phyloP scores from a whole-genome alignment of 164 flowering plant genomes.

The Amborella trichopoda region DNA sequence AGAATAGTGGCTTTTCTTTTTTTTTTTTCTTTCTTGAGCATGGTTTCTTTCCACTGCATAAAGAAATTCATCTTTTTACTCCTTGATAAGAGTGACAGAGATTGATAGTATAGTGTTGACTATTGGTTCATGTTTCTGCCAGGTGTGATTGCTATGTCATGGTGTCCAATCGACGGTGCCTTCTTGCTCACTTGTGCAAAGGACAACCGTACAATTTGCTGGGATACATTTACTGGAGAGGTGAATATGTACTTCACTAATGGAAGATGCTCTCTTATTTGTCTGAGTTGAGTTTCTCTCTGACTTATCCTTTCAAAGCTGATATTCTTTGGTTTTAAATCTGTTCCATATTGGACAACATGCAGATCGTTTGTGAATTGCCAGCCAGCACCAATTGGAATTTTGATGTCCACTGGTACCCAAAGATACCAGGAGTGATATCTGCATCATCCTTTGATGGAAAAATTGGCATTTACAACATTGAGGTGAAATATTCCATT shows the following conservation, averaged over 20 bases:
- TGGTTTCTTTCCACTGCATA: too few species aligned
- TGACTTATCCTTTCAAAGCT: too few species aligned
- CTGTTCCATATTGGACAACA: background rate
- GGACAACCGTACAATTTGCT: slow-evolving; percentile 93
- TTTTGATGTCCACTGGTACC: slow-evolving; percentile 97
- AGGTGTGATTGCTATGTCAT: slow-evolving; percentile 98
- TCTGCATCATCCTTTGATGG: slow-evolving; percentile 98
- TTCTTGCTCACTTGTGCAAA: slow-evolving; percentile 90
- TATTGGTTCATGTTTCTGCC: slow-evolving; percentile 7
- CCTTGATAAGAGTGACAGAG: too few species aligned
- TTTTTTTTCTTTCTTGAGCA: too few species aligned
- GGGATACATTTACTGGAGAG: slow-evolving; percentile 85
- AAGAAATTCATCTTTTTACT: too few species aligned
- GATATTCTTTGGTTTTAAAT: too few species aligned
- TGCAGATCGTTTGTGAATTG: slow-evolving; percentile 79
- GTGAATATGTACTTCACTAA: too few species aligned
- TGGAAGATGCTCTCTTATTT: too few species aligned
- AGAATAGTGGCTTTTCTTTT: too few species aligned
- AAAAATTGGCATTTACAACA: slow-evolving; percentile 84
- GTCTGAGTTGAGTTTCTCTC: too few species aligned
- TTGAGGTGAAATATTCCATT: slow-evolving; percentile 52
- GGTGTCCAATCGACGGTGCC: slow-evolving; percentile 94
- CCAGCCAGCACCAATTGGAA: slow-evolving; percentile 88
- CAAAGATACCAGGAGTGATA: slow-evolving; percentile 89
- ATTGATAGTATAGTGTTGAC: too few species aligned